phyloP scores from a whole-genome alignment of 495 filamentous ascomycete species.

The Aspergillus coremiiformis region DNA sequence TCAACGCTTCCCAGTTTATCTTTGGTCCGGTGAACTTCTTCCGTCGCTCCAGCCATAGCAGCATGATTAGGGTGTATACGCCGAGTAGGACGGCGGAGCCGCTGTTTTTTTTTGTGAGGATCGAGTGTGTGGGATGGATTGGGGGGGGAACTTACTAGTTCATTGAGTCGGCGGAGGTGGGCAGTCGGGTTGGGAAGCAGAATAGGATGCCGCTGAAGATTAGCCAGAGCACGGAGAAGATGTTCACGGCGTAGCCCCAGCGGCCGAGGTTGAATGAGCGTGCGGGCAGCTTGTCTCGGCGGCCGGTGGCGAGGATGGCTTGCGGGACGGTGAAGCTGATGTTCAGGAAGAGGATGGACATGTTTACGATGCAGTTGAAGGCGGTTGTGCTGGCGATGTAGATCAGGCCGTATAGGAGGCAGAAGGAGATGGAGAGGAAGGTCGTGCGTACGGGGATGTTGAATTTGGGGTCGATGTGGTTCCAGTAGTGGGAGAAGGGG shows the following conservation, averaged over 20 bases:
- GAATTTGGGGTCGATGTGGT: constrained; percentile 8
- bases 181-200: constrained; percentile 25
- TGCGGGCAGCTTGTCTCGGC: constrained; percentile 20
- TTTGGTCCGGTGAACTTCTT: constrained; percentile 22
- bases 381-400: constrained; percentile 35
- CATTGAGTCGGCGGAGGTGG: constrained; percentile 23
- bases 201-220: constrained; percentile 22
- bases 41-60: constrained; percentile 17
- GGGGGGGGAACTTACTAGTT: constrained; percentile 27
- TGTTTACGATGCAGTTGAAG: constrained; percentile 35
- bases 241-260: constrained; percentile 25
- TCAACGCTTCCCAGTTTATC: constrained; percentile 22
- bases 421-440: constrained; percentile 18
- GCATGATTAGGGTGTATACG: constrained; percentile 17
- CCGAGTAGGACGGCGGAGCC: constrained; percentile 19
- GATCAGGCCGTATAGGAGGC: constrained; percentile 29
- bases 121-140: too few species aligned
- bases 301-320: constrained; percentile 20
- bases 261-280: constrained; percentile 24
- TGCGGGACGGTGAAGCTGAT: constrained; percentile 34
- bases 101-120: too few species aligned
- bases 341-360: constrained; percentile 32
- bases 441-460: constrained; percentile 20
- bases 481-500: constrained; percentile 14
- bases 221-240: constrained; percentile 24